These are phyloP conservation scores for Aspergillus hiratsukae DNA, from an alignment of 2,329 filamentous ascomycete genomes.

Conservation along the genomic window DNA sequence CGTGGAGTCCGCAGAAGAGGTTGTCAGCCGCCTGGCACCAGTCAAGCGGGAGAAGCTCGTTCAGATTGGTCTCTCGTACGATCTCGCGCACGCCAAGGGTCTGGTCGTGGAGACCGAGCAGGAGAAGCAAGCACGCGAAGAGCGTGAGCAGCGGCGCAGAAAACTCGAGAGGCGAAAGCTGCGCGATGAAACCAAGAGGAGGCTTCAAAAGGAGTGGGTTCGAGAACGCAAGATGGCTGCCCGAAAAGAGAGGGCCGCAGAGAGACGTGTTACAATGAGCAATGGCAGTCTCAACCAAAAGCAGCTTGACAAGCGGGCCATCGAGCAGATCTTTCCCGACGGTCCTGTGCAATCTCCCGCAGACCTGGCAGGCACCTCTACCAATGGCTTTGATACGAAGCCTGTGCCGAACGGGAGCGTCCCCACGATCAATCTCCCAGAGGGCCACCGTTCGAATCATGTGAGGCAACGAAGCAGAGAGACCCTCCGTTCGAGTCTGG, in stretches of 20 bases:
- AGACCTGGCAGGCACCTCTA: constrained; percentile 18
- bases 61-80: constrained; percentile 44
- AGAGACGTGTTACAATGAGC: constrained; percentile 20
- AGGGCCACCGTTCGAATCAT: constrained; percentile 10
- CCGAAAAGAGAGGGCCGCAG: constrained; percentile 27
- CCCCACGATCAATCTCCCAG: constrained; percentile 27
- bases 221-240: constrained; percentile 34
- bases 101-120: constrained; percentile 36
- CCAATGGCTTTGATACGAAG: constrained; percentile 14
- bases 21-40: constrained; percentile 61
- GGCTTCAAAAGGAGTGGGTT: constrained; percentile 38
- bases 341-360: constrained; percentile 25
- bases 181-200: constrained; percentile 35
- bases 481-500: constrained; percentile 22
- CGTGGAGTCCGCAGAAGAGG: constrained; percentile 58
- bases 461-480: constrained; percentile 10
- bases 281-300: constrained; percentile 6
- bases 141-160: constrained; percentile 33
- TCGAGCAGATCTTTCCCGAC: constrained; percentile 18
- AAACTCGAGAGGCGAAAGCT: constrained; percentile 32
- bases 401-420: constrained; percentile 15
- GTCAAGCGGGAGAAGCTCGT: constrained; percentile 65
- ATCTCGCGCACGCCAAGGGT: constrained; percentile 44
- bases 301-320: neutral
- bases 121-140: constrained; percentile 31